Base-by-base conservation (phyloP, 148 eudicot species). In the Chenopodium album region DNA sequence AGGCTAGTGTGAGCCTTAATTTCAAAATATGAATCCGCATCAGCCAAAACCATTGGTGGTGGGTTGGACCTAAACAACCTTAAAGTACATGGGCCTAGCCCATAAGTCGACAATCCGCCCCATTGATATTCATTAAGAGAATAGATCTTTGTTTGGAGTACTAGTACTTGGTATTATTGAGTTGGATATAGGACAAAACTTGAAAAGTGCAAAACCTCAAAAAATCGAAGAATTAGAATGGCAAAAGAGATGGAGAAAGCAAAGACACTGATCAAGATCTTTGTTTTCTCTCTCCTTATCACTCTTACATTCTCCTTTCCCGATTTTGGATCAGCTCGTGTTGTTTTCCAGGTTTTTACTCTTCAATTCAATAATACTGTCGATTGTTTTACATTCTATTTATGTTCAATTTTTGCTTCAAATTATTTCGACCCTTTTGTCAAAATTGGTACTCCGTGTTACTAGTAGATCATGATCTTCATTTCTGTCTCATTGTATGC, bases 321-420 rank as follows among this genome's bases (percentile, higher is more conserved):
- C 9, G 81, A 76, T 22, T 75, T 87, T 82, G 89, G 89, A 81
- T 84, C 87, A 47, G 65, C 87, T 77, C 89, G 89, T 76, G 87
- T 84, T 66, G 89, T 84, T 28, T 84, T 87, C 60, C 87, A 87
- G 89, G 89, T 87, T 29, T 12, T 46, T 20, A 34, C 32, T 50
- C 26, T 9, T 10, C n/a, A 56, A 11, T 62, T 2, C 13, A 62
- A 56, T 17, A 17, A 14, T 17, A 4, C 62, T 17, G 4, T 41
- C 44, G 17, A 14, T 14, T 56, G 62, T 56, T 62, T 20, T 62
- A 62, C 66, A 62, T 62, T n/a, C 10, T 62, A 11, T 62, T 62
- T 62, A 62, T 22, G 26, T 22, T 62, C 0, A 16, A 59, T 59
- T 59, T 17, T 56, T 56, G 19, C 16, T 56, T 56, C 20, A 12